Evolutionary conservation across 106 monocot species (phyloP).

Genomic region (Ottelia alismoides): DNA sequence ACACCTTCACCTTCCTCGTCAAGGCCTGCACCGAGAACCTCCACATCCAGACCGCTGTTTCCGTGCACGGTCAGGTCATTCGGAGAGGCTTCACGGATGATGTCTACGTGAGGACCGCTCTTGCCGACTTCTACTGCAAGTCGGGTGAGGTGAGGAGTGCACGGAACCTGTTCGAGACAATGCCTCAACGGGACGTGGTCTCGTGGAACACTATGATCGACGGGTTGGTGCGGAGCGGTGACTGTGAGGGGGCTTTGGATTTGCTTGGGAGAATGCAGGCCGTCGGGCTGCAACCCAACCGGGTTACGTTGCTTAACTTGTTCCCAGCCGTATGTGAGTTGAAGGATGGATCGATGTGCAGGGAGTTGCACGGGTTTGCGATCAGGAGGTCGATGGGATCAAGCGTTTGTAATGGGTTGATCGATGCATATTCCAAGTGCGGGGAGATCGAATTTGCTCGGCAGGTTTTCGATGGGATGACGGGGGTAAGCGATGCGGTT

Average conservation of each 20-base stretch:
- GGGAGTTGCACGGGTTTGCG: conserved; percentile 32
- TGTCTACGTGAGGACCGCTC: conserved; percentile 32
- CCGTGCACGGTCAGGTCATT: conserved; percentile 16
- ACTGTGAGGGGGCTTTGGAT: conserved; percentile 17
- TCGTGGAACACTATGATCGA: too few relatives aligned
- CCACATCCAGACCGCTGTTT: conserved; percentile 8
- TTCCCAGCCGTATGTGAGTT: conserved; percentile 42
- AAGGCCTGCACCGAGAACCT: conserved; percentile 35
- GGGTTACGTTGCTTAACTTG: conserved; percentile 40
- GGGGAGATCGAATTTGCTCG: conserved; percentile 23
- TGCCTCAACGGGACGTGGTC: too few relatives aligned
- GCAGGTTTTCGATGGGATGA: conserved; percentile 32
- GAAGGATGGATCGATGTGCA: conserved; percentile 17
- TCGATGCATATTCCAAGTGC: conserved; percentile 57
- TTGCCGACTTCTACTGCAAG: conserved; percentile 47
- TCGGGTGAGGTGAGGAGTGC: conserved; percentile 24
- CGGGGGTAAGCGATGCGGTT: conserved; percentile 24
- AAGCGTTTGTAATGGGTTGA: conserved; percentile 37
- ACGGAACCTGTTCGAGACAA: conserved; percentile 35
- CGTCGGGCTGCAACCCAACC: conserved; percentile 15
- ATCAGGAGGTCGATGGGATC: conserved; percentile 18
- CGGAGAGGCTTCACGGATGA: conserved; percentile 21
- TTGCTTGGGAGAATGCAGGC: conserved; percentile 27
- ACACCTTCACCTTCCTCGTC: conserved; percentile 38
- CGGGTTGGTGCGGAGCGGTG: conserved; percentile 21